These are phyloP conservation scores for Phyllosticta citrichinensis DNA, from an alignment of 2,329 filamentous ascomycete genomes.

Conservation along the genomic window DNA sequence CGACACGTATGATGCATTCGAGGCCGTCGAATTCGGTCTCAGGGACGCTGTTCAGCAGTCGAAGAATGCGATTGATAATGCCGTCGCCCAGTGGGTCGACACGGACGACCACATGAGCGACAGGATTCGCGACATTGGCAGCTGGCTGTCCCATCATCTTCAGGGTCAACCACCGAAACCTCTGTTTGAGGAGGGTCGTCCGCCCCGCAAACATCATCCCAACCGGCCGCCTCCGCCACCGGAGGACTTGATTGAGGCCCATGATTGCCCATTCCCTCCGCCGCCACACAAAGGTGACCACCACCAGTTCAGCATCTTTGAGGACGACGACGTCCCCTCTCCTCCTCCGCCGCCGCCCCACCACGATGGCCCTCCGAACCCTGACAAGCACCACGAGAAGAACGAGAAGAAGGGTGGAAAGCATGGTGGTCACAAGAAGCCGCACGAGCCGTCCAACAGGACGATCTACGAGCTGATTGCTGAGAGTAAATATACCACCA, in stretches of 20 bases:
- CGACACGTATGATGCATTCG: slow-evolving; percentile 17
- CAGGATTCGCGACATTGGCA: slow-evolving; percentile 33
- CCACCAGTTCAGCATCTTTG: slow-evolving; percentile 15
- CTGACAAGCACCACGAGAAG: slow-evolving; percentile 17
- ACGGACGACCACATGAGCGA: slow-evolving; percentile 28
- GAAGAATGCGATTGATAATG: slow-evolving; percentile 35
- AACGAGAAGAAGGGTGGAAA: slow-evolving; percentile 10
- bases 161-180: slow-evolving; percentile 17
- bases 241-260: slow-evolving; percentile 25
- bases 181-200: neutral
- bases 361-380: slow-evolving; percentile 11
- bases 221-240: slow-evolving; percentile 21
- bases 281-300: slow-evolving; percentile 19
- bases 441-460: slow-evolving; percentile 43
- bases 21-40: slow-evolving; percentile 6
- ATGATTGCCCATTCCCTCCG: slow-evolving; percentile 22
- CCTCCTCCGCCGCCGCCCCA: slow-evolving; percentile 11
- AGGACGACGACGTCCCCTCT: slow-evolving; percentile 11
- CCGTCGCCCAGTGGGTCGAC: slow-evolving; percentile 31
- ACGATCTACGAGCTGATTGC: slow-evolving; percentile 75
- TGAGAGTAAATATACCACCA: slow-evolving; percentile 65
- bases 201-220: slow-evolving; percentile 11
- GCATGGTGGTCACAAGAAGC: slow-evolving; percentile 26
- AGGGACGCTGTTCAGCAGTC: slow-evolving; percentile 14
- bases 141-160: slow-evolving; percentile 32